phyloP scores from a whole-genome alignment of 1,284 basidiomycete genomes.

The Cutaneotrichosporon sp. region DNA sequence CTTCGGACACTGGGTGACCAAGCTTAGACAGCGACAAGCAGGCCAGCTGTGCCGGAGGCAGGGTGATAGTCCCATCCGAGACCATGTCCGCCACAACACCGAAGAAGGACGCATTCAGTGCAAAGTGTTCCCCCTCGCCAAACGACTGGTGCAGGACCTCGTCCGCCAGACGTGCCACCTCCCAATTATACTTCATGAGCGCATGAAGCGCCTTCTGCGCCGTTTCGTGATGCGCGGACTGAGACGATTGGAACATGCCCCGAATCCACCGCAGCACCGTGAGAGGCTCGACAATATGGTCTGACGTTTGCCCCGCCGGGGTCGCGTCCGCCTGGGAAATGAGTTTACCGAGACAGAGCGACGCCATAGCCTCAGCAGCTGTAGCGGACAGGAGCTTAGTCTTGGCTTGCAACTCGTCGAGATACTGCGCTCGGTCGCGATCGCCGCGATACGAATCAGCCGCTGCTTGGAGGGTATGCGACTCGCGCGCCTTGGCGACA shows the following conservation, averaged over 20 bases:
- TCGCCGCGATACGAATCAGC: slow-evolving; percentile 52
- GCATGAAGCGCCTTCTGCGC: slow-evolving; percentile 65
- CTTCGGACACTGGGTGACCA: slow-evolving; percentile 63
- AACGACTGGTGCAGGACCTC: slow-evolving; percentile 70
- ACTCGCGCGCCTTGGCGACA: slow-evolving; percentile 65
- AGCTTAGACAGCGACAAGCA: slow-evolving; percentile 81
- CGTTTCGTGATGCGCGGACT: slow-evolving; percentile 44
- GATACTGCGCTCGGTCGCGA: slow-evolving; percentile 58
- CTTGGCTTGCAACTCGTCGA: slow-evolving; percentile 61
- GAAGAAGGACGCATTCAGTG: slow-evolving; percentile 59
- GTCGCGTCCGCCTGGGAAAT: slow-evolving; percentile 35
- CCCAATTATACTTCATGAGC: slow-evolving; percentile 60
- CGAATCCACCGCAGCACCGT: slow-evolving; percentile 51
- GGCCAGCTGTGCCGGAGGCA: slow-evolving; percentile 63
- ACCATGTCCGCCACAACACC: slow-evolving; percentile 68
- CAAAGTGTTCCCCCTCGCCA: slow-evolving; percentile 54
- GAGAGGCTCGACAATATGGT: slow-evolving; percentile 45
- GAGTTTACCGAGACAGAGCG: slow-evolving; percentile 58
- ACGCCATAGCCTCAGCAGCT: slow-evolving; percentile 75
- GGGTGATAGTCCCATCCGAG: slow-evolving; percentile 49
- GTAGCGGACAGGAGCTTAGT: slow-evolving; percentile 67
- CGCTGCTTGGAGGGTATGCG: slow-evolving; percentile 67
- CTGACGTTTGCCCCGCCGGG: slow-evolving; percentile 34
- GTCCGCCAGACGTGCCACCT: slow-evolving; percentile 61
- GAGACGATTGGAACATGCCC: slow-evolving; percentile 49